These are phyloP conservation scores for Stephanodiscus minutulus DNA, from an alignment of 108 stramenopile genomes.

Conservation along the genomic window DNA sequence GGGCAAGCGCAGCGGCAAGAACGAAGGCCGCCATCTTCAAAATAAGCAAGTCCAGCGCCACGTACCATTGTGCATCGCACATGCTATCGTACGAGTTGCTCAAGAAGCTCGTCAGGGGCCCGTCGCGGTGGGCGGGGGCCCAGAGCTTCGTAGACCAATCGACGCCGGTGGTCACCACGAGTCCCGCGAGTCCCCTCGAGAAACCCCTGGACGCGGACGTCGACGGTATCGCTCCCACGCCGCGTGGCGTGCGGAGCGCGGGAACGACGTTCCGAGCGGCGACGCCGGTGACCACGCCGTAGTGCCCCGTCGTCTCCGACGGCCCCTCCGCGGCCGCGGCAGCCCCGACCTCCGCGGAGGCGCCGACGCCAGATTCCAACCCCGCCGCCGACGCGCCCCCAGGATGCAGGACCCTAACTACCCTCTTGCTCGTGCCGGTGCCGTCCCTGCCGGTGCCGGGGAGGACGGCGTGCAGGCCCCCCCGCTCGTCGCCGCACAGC, in stretches of 20 bases:
- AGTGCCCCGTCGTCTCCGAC: slow-evolving; percentile 55
- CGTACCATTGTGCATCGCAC: slow-evolving; percentile 88
- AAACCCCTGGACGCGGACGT: slow-evolving; percentile 67
- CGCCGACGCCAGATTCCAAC: neutral
- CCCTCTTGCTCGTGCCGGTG: slow-evolving; percentile 55
- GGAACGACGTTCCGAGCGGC: slow-evolving; percentile 53
- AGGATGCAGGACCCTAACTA: slow-evolving; percentile 55
- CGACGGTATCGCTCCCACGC: slow-evolving; percentile 13
- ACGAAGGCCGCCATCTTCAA: neutral
- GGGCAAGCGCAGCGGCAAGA: neutral
- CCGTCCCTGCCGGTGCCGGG: slow-evolving; percentile 46
- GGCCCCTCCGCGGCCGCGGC: slow-evolving; percentile 24
- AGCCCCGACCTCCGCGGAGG: slow-evolving; percentile 12
- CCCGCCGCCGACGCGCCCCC: slow-evolving; percentile 24
- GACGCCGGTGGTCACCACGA: slow-evolving; percentile 80
- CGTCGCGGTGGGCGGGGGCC: slow-evolving; percentile 81
- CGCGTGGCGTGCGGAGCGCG: slow-evolving; percentile 16
- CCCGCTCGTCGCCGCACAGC: slow-evolving; percentile 78
- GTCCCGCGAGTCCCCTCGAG: slow-evolving; percentile 66
- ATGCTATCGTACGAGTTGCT: slow-evolving; percentile 91
- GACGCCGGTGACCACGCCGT: slow-evolving; percentile 78
- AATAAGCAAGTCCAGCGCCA: slow-evolving; percentile 12
- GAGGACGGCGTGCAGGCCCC: slow-evolving; percentile 66
- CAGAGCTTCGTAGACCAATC: slow-evolving; percentile 93
- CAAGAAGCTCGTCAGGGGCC: slow-evolving; percentile 71